Conservation (phyloP, 805 yeast genomes). For the Isabelozyma heimii region DNA sequence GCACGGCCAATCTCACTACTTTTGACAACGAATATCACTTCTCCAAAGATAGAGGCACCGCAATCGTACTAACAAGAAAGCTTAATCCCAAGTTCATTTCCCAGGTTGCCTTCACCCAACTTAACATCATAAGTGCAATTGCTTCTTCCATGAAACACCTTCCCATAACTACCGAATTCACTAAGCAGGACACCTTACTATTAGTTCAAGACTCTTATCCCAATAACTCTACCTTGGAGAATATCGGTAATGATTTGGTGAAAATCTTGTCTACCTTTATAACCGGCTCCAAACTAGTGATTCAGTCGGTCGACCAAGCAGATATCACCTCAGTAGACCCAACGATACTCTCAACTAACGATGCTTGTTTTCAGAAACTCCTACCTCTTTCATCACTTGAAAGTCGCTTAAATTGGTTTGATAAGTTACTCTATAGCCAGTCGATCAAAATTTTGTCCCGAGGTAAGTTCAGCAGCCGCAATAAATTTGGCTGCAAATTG, state of each 20-base stretch:
- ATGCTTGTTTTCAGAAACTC: slow-evolving; percentile 17
- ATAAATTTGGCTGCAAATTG: slow-evolving; percentile 9
- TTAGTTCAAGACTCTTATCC: slow-evolving; percentile 14
- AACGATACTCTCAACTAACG: slow-evolving; percentile 26
- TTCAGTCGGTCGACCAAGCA: slow-evolving; percentile 10
- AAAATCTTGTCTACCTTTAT: slow-evolving; percentile 42
- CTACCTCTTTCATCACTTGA: slow-evolving; percentile 10
- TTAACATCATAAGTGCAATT: slow-evolving; percentile 50
- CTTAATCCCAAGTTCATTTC: slow-evolving; percentile 8
- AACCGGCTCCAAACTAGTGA: slow-evolving; percentile 21
- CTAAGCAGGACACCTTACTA: slow-evolving; percentile 19
- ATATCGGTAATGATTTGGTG: slow-evolving; percentile 25
- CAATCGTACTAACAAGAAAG: slow-evolving; percentile 21
- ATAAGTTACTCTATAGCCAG: slow-evolving; percentile 26
- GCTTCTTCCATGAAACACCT: slow-evolving; percentile 51
- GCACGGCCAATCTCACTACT: slow-evolving; percentile 3
- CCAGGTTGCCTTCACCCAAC: slow-evolving; percentile 41
- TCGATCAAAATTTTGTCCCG: slow-evolving; percentile 44
- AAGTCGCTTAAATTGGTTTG: slow-evolving; percentile 6
- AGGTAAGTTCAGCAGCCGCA: slow-evolving; percentile 43
- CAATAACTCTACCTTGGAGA: slow-evolving; percentile 15
- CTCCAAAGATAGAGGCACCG: slow-evolving; percentile 36
- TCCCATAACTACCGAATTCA: slow-evolving; percentile 36
- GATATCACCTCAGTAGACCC: slow-evolving; percentile 16
- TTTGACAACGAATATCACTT: slow-evolving; percentile 29